A percentile compares a stretch with the other conserved stretches of the same genome.
These are phyloP conservation scores for Termitomyces titanicus DNA, from an alignment of 768 basidiomycete species.

Conservation along the genomic window DNA sequence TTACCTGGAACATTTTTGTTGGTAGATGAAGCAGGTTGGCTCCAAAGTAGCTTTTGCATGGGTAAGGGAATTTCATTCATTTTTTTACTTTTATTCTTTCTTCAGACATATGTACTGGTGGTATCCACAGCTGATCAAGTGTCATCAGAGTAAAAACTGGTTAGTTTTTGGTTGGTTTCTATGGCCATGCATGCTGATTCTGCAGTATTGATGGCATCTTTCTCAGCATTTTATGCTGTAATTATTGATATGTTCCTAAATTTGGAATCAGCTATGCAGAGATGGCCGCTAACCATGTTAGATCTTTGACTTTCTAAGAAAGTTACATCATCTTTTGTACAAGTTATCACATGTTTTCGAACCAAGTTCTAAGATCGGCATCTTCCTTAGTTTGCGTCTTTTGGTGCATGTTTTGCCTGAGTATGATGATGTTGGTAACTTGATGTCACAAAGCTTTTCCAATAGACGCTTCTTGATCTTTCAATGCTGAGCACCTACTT, in stretches of 20 bases:
- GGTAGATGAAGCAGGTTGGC: not conserved
- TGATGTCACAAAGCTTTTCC: conserved; percentile 25
- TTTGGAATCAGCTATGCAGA: not conserved
- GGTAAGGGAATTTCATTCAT: not conserved
- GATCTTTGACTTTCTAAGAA: not conserved
- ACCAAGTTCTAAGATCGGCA: conserved; percentile 18
- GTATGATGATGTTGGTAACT: conserved; percentile 20
- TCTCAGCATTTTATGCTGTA: not conserved
- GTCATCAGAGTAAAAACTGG: not conserved
- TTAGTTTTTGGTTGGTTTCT: not conserved
- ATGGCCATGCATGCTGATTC: not conserved
- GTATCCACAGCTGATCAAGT: not conserved
- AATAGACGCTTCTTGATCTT: conserved; percentile 14
- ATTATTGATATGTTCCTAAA: not conserved
- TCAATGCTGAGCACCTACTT: not conserved
- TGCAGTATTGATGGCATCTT: not conserved
- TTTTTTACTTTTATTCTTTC: not conserved
- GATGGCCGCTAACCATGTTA: not conserved
- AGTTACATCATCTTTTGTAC: not conserved
- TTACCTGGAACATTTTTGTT: conserved; percentile 12
- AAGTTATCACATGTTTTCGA: not conserved
- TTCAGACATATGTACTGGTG: not conserved
- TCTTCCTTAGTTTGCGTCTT: conserved; percentile 16
- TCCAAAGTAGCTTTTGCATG: conserved; percentile 5
- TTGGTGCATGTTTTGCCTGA: conserved; percentile 30